Evolutionary conservation across 495 filamentous ascomycete genomes (phyloP), one percentile per base, ranked within the genome.

Genomic region (Thermothielavioides terrestris): DNA sequence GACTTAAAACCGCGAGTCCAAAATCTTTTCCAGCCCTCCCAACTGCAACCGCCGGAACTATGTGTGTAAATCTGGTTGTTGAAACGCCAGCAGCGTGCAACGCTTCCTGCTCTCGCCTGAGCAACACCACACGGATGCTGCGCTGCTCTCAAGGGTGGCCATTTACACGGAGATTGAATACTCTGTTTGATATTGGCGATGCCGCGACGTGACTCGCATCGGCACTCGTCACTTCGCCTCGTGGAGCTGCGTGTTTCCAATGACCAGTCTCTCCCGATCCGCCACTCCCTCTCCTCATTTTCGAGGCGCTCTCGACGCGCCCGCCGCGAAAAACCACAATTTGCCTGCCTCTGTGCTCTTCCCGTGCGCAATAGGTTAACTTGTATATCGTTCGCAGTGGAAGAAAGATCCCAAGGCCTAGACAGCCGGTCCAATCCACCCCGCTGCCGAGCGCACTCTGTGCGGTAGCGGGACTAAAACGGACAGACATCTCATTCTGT

Each of bases 341-440:
- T 74, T 79, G 74, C 74, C 73, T 75, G 65, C 76, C 74, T 73
- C 58, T 72, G 59, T 62, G 69, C 70, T 63, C 61, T 49, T 53
- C 68, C 74, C 49, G 64, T 77, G 73, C 73, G 66, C 67, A 70
- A 66, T 59, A 66, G 69, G 75, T 75, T 67, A 71, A 68, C 68
- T 71, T 71, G 53, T 62, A 60, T 69, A 77, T 77, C 74, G 75
- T 79, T 78, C 73, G 68, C 28, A 52, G 72, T 78, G 77, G 76
- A 67, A 78, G 70, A 79, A 65, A 51, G 66, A 78, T 50, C 65
- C 63, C 65, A 73, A 57, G 74, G 77, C 68, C 74, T 77, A 77
- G 77, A 79, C 77, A 79, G 68, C 77, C 74, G 58, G 76, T 77
- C 76, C 69, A 57, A 71, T 79, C 77, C 77, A 79, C 77, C 77